phyloP scores from a whole-genome alignment of 495 filamentous ascomycete genomes.

The Immersiella caudata region DNA sequence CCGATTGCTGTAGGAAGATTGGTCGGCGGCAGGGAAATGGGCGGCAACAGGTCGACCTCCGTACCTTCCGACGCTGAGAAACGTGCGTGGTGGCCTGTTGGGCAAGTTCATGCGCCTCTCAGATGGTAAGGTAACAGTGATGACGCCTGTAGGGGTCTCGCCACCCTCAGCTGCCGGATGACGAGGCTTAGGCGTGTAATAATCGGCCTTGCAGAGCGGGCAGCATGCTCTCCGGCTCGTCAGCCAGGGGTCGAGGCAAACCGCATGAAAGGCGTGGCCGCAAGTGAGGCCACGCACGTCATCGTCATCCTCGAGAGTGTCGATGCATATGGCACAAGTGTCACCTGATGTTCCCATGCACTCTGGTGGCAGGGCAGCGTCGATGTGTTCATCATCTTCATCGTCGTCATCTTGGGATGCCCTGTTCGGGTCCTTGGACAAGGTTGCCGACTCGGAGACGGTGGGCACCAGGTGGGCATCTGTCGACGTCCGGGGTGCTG shows the following conservation, averaged over 20 bases:
- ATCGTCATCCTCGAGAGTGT: conserved; percentile 90
- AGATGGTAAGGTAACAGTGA: conserved; percentile 29
- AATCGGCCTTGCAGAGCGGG: conserved; percentile 95
- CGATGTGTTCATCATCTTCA: conserved; percentile 85
- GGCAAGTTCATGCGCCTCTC: conserved; percentile 48
- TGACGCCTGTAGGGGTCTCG: conserved; percentile 31
- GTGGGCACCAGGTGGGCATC: conserved; percentile 26
- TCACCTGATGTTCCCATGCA: conserved; percentile 87
- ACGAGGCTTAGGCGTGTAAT: conserved; percentile 87
- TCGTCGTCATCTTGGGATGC: conserved; percentile 60
- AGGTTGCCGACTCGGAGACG: conserved; percentile 24
- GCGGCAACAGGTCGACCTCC: conserved; percentile 3
- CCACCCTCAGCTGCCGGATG: conserved; percentile 40
- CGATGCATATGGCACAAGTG: conserved; percentile 94
- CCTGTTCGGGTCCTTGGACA: conserved; percentile 35
- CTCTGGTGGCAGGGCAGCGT: conserved; percentile 78
- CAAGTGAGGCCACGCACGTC: conserved; percentile 93
- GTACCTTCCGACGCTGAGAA: conserved; percentile 32
- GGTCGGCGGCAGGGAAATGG: neutral
- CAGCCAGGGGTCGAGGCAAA: conserved; percentile 94
- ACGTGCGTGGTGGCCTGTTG: conserved; percentile 27
- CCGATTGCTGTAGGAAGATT: neutral
- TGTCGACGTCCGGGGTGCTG: conserved; percentile 22
- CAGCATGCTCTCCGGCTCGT: conserved; percentile 92
- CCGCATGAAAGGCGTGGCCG: conserved; percentile 93